A percentile compares a stretch with the other conserved stretches of the same genome.
These are phyloP conservation scores for Erodium texanum DNA, from an alignment of 441 rosid species.

Conservation along the genomic window DNA sequence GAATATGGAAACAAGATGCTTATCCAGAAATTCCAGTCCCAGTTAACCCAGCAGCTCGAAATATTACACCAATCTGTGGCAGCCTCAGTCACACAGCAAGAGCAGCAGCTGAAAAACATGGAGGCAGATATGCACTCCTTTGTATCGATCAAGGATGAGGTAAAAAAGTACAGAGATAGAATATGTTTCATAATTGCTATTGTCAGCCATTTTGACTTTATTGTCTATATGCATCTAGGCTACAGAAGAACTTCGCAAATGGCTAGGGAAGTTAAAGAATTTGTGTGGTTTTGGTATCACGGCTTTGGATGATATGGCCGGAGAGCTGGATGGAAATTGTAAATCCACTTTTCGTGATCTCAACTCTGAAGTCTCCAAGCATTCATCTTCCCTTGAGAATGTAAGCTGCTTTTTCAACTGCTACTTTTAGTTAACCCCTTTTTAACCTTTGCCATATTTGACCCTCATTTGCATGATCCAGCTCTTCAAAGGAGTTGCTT, in stretches of 20 bases:
- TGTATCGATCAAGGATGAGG: slow-evolving; percentile 80
- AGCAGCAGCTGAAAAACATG: slow-evolving; percentile 76
- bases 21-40: slow-evolving; percentile 70
- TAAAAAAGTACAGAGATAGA: no score
- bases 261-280: slow-evolving; percentile 55
- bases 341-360: slow-evolving; percentile 57
- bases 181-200: no score
- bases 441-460: no score
- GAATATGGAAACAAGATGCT: slow-evolving; percentile 77
- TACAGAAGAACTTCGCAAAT: slow-evolving; percentile 64
- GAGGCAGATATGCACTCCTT: slow-evolving; percentile 88
- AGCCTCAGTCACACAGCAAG: slow-evolving; percentile 72
- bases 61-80: slow-evolving; percentile 79
- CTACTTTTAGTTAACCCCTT: neutral
- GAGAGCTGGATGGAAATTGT: slow-evolving; percentile 59
- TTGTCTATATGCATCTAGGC: slow-evolving; percentile 40
- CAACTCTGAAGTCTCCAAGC: slow-evolving; percentile 77
- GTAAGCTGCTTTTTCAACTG: slow-evolving; percentile 36
- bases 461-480: no score
- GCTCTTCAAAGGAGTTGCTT: no score
- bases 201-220: no score
- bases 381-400: slow-evolving; percentile 66
- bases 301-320: slow-evolving; percentile 63
- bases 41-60: slow-evolving; percentile 65
- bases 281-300: slow-evolving; percentile 66